Conservation (phyloP, 1,139 yeast genomes). For the Lodderomyces pseudojiufengensis region DNA sequence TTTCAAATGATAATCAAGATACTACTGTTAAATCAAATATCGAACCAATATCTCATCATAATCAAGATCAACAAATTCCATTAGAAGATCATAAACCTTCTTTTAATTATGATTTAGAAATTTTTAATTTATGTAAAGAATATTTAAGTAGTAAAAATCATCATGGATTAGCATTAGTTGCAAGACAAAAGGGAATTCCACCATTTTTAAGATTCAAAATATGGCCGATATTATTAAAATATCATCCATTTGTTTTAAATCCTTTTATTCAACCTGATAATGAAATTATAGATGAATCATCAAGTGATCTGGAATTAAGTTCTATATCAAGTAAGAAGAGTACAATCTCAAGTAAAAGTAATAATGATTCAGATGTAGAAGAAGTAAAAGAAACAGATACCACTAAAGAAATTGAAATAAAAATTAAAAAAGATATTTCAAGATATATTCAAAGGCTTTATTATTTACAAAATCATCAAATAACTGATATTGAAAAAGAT, state of each 20-base stretch:
- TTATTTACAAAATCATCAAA: conserved; percentile 16
- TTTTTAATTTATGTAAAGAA: conserved; percentile 34
- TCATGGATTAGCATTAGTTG: conserved; percentile 71
- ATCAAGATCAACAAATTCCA: conserved; percentile 1
- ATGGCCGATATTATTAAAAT: conserved; percentile 80
- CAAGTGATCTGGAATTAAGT: conserved; percentile 8
- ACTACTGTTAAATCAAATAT: background rate
- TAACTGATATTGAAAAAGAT: conserved; percentile 43
- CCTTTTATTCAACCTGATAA: conserved; percentile 68
- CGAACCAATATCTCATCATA: conserved; percentile 3
- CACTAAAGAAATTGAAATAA: conserved; percentile 20
- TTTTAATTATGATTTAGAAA: conserved; percentile 39
- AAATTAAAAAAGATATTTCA: conserved; percentile 48
- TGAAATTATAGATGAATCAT: conserved; percentile 16
- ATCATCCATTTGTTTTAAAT: conserved; percentile 78
- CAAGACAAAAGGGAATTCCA: conserved; percentile 83
- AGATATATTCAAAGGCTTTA: conserved; percentile 48
- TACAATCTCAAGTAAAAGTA: conserved; percentile 5
- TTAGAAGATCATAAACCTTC: conserved; percentile 27
- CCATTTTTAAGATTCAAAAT: conserved; percentile 72
- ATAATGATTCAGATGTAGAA: conserved; percentile 2
- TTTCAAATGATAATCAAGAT: background rate
- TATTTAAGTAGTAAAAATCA: conserved; percentile 52
- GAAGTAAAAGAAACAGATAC: conserved; percentile 17
- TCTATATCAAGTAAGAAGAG: conserved; percentile 3